Base-by-base conservation (phyloP, 2,329 filamentous ascomycete genomes). In the Penicillium crustosum region DNA sequence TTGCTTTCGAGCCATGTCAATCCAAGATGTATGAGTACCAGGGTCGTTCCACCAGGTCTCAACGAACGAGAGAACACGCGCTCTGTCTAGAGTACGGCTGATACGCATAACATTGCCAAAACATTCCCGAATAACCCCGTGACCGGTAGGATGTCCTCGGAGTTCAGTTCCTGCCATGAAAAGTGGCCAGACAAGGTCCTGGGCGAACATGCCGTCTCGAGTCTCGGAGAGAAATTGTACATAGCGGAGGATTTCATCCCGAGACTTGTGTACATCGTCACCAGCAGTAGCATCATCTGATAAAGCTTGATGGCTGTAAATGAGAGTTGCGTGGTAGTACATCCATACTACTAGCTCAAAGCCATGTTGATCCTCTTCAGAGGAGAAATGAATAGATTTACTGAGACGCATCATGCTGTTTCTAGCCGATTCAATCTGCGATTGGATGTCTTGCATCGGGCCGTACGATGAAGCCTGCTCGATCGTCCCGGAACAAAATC, bases 151-250 rank as follows among this genome's bases (percentile, higher is more conserved):
- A 43, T 60, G 49, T 6, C 48, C 51, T 25, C 57, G 55, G 19
- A 66, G 61, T 49, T 69, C 66, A 1, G 67, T 65, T 10, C 68
- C 67, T 3, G 65, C 62, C 23, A 69, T 61, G n/a, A 70, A 69
- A 1, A 68, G 43, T 15, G 67, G 68, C 68, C 68, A 70, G 33
- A 69, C 64, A 4, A 70, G 59, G 43, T 70, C 64, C 19, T 70
- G 67, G 6, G 63, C 62, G 36, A 69, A 64, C 33, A 56, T 58
- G 23, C 49, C 51, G 21, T 45, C 53, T 45, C 42, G 42, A 6
- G 53, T 64, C 57, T 45, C 54, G 13, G 54, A 57, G 10, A 60
- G 31, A 53, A 36, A 42, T 33, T 44, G 36, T n/a, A 52, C 15
- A 61, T 35, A 33, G 54, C 39, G 7, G 29, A 65, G 44, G 9